Conservation (phyloP, 169 alveolate species). For the Ichthyophthirius multifiliis region DNA sequence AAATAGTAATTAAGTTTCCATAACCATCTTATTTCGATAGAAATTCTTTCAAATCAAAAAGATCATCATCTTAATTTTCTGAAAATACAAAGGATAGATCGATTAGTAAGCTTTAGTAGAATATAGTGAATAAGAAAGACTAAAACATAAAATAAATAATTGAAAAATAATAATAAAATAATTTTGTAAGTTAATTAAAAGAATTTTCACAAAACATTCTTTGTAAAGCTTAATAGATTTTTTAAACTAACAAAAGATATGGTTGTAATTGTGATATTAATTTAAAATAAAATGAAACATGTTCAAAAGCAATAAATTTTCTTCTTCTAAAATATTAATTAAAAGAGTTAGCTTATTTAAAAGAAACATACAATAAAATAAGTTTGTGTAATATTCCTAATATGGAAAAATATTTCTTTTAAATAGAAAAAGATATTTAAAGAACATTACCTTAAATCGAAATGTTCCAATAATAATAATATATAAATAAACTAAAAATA, state of each 20-base stretch:
- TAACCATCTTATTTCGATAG: background rate
- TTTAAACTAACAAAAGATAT: background rate
- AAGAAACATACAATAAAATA: background rate
- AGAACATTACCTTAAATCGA: background rate
- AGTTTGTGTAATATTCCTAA: background rate
- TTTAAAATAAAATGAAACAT: background rate
- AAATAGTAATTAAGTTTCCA: too few relatives aligned
- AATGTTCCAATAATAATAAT: background rate
- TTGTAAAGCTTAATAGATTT: background rate
- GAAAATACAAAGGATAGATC: background rate
- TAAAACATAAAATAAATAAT: background rate
- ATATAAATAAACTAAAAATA: background rate
- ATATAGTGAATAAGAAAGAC: background rate
- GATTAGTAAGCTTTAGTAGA: background rate
- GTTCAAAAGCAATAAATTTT: background rate
- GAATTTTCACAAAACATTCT: background rate
- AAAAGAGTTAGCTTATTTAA: background rate
- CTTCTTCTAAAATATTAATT: background rate
- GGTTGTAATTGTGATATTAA: constrained; percentile 25
- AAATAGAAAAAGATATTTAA: background rate
- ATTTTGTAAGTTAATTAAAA: background rate
- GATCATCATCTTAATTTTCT: background rate
- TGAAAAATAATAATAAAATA: background rate
- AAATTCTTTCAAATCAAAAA: background rate
- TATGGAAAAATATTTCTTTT: background rate